Percentiles rank a stretch among this genome's conserved stretches.
phyloP scores from a whole-genome alignment of 306 rosid species.

The Delonix regia region DNA sequence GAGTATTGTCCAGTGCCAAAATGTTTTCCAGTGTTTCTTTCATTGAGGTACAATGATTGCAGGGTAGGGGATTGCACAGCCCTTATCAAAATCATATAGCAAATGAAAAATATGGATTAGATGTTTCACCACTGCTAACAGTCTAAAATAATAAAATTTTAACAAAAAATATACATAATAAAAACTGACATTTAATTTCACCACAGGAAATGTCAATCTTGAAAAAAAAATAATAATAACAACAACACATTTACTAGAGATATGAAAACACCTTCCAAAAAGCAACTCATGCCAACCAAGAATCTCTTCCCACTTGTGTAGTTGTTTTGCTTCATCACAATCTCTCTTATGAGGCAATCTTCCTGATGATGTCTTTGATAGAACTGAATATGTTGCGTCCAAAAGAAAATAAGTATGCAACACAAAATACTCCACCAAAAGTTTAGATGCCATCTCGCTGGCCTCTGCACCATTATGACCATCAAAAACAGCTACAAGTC shows the following conservation, averaged over 20 bases:
- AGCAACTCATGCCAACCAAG: slow-evolving; percentile 54
- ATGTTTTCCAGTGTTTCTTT: neutral
- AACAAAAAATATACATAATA: neutral
- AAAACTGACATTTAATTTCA: neutral
- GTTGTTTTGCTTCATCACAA: slow-evolving; percentile 35
- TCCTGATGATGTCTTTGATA: slow-evolving; percentile 52
- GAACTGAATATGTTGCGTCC: slow-evolving; percentile 73
- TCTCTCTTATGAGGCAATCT: slow-evolving; percentile 48
- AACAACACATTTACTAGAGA: neutral
- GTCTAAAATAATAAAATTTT: neutral
- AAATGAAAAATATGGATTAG: neutral
- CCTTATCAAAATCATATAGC: neutral
- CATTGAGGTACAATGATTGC: neutral
- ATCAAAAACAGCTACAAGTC: slow-evolving; percentile 86
- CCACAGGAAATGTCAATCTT: neutral
- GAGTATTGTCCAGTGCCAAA: neutral
- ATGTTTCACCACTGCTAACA: neutral
- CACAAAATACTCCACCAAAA: slow-evolving; percentile 84
- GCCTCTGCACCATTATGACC: slow-evolving; percentile 98
- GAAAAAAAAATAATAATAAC: neutral
- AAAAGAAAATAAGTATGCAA: slow-evolving; percentile 92
- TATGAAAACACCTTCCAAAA: slow-evolving; percentile 59
- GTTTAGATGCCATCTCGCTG: slow-evolving; percentile 89
- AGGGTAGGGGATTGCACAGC: too few species aligned
- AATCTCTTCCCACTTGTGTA: slow-evolving; percentile 60